These are phyloP conservation scores for Scutellaria baicalensis DNA, from an alignment of 257 asterid genomes.

Conservation along the genomic window DNA sequence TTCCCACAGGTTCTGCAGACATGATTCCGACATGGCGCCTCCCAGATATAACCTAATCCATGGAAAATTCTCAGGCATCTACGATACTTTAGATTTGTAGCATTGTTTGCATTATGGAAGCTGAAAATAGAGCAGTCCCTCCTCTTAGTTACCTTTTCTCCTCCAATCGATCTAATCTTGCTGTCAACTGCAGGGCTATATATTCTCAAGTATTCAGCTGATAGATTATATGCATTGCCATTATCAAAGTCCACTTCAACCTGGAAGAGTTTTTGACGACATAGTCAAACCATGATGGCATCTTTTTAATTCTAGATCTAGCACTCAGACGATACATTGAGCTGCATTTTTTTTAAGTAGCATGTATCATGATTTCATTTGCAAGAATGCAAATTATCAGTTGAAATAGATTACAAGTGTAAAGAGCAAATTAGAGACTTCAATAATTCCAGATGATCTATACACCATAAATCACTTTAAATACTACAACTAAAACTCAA, in stretches of 20 bases:
- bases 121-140: neutral
- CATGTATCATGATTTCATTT: neutral
- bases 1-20: slow-evolving; percentile 86
- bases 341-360: neutral
- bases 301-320: neutral
- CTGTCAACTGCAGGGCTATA: slow-evolving; percentile 83
- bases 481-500: neutral
- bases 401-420: neutral
- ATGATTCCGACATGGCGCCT: slow-evolving; percentile 75
- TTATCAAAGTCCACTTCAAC: slow-evolving; percentile 68
- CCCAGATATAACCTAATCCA: slow-evolving; percentile 70
- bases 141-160: slow-evolving; percentile 54
- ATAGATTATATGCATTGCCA: slow-evolving; percentile 36
- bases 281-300: neutral
- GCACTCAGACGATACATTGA: neutral
- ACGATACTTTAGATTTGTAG: neutral
- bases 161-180: slow-evolving; percentile 65
- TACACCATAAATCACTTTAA: neutral
- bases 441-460: neutral
- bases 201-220: slow-evolving; percentile 80
- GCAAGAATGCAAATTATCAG: neutral
- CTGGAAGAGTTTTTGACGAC: slow-evolving; percentile 26
- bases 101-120: neutral
- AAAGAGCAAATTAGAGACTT: neutral
- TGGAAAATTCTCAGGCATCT: neutral